Percentiles rank a stretch among this genome's conserved stretches.
Conservation (phyloP, 768 basidiomycete species). For the Nevesoporus exiguus region DNA sequence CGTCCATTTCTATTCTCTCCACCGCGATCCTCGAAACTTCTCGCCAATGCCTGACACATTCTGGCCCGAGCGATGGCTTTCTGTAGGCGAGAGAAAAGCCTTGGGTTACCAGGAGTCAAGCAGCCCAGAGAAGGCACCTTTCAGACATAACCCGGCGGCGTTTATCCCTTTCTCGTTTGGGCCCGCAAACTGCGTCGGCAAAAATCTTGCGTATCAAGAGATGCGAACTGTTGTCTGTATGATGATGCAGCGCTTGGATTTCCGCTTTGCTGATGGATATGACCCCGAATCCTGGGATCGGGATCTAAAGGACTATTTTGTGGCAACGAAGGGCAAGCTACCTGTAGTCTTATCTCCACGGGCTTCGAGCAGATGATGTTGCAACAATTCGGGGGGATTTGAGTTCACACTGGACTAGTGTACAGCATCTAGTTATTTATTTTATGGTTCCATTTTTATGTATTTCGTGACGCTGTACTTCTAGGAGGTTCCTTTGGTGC, state of each 20-base stretch:
- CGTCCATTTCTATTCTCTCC: conserved; percentile 42
- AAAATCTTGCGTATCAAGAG: conserved; percentile 42
- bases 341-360: conserved; percentile 37
- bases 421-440: conserved; percentile 27
- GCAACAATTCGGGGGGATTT: conserved; percentile 8
- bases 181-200: conserved; percentile 44
- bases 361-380: conserved; percentile 15
- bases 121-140: conserved; percentile 25
- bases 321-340: conserved; percentile 34
- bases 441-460: conserved; percentile 7
- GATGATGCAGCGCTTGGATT: conserved; percentile 40
- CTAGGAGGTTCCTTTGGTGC: conserved; percentile 9
- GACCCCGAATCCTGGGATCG: conserved; percentile 32
- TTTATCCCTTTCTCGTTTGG: conserved; percentile 47
- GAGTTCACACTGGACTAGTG: conserved; percentile 20
- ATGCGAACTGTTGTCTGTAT: conserved; percentile 38
- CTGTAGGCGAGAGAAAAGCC: conserved; percentile 22
- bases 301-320: conserved; percentile 38
- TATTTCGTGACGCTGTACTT: conserved; percentile 17
- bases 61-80: conserved; percentile 45
- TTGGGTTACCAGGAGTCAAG: conserved; percentile 26
- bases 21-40: conserved; percentile 46
- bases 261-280: conserved; percentile 39
- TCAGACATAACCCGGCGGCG: conserved; percentile 35
- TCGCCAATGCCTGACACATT: conserved; percentile 43